phyloP scores from a whole-genome alignment of 495 filamentous ascomycete genomes.

The Daldinia concentrica region DNA sequence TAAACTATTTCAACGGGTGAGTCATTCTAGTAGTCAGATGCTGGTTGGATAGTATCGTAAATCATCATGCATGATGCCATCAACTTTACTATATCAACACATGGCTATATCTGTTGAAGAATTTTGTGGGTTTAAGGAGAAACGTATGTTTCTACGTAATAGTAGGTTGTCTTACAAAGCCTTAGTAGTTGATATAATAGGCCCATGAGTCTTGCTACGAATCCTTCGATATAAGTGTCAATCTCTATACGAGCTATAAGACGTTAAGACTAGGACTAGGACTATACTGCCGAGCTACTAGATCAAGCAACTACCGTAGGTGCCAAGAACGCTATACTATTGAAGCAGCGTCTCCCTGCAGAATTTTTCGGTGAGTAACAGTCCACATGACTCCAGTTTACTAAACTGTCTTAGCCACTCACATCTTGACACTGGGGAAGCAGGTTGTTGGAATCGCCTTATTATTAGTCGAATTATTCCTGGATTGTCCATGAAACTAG shows the following conservation, averaged over 20 bases:
- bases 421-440: neutral
- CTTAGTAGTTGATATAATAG: neutral
- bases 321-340: neutral
- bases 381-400: neutral
- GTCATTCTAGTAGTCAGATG: conserved; percentile 1
- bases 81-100: neutral
- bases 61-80: neutral
- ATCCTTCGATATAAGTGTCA: neutral
- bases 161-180: neutral
- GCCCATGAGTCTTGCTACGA: neutral
- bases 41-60: conserved; percentile 5
- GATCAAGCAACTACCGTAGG: neutral
- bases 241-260: neutral
- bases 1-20: neutral
- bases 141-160: neutral
- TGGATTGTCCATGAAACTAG: neutral
- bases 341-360: neutral
- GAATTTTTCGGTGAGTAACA: neutral
- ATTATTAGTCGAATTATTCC: neutral
- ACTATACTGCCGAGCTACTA: neutral
- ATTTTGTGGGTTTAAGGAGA: neutral
- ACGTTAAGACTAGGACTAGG: neutral
- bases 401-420: neutral
- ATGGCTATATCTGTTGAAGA: neutral
- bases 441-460: neutral